Evolutionary conservation across 2,329 filamentous ascomycete genomes (phyloP).

Genomic region (Cordyceps javanica): DNA sequence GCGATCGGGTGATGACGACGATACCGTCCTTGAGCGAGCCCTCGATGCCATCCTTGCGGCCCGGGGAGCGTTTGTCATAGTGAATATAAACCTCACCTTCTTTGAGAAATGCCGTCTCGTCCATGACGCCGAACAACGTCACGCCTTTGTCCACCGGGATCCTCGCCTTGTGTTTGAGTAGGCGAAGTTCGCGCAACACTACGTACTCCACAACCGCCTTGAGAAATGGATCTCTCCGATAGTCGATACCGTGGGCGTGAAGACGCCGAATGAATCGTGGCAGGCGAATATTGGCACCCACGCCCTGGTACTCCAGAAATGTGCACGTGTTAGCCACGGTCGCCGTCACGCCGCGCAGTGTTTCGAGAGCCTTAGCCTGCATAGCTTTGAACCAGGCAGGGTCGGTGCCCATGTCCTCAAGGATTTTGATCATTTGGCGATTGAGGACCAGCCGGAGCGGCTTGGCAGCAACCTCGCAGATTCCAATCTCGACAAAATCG

Average conservation of each 20-base stretch:
- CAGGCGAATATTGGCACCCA: slow-evolving; percentile 56
- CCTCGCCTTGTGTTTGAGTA: slow-evolving; percentile 71
- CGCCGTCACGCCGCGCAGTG: slow-evolving; percentile 53
- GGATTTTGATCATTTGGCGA: slow-evolving; percentile 75
- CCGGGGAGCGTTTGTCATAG: slow-evolving; percentile 35
- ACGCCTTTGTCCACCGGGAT: slow-evolving; percentile 65
- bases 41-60: slow-evolving; percentile 21
- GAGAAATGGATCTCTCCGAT: slow-evolving; percentile 62
- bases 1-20: slow-evolving; percentile 69
- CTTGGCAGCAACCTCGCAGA: slow-evolving; percentile 62
- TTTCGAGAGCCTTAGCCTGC: slow-evolving; percentile 56
- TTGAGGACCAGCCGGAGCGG: slow-evolving; percentile 69
- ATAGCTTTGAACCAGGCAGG: slow-evolving; percentile 54
- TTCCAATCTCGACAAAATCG: slow-evolving; percentile 54
- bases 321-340: slow-evolving; percentile 55
- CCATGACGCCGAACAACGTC: slow-evolving; percentile 79
- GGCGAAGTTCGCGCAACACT: slow-evolving; percentile 62
- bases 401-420: slow-evolving; percentile 68
- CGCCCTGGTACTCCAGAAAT: slow-evolving; percentile 57
- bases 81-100: slow-evolving; percentile 65
- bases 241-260: slow-evolving; percentile 53
- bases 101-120: slow-evolving; percentile 64
- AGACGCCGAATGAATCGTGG: slow-evolving; percentile 57
- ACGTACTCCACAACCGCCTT: slow-evolving; percentile 64
- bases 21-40: slow-evolving; percentile 28